Evolutionary conservation across 1,284 basidiomycete species (phyloP).

Genomic region (Cryptococcus amylolentus): DNA sequence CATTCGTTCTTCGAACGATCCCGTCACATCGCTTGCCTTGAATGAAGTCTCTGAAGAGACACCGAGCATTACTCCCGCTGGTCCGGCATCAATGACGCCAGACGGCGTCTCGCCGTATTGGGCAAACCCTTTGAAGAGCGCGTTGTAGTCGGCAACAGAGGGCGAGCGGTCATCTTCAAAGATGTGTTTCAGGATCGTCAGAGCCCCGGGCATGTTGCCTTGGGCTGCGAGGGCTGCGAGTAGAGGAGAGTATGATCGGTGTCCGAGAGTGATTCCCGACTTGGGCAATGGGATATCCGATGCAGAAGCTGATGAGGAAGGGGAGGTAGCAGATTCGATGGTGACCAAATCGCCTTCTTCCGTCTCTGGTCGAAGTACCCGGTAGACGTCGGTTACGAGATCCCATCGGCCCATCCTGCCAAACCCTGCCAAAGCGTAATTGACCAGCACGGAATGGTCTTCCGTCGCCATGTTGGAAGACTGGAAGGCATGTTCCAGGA

Average conservation of each 20-base stretch:
- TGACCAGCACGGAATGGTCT: slow-evolving; percentile 10
- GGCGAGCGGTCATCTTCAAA: slow-evolving; percentile 49
- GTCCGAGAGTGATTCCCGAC: slow-evolving; percentile 56
- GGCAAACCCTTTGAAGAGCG: slow-evolving; percentile 72
- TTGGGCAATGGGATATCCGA: background rate
- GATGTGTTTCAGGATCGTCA: slow-evolving; percentile 69
- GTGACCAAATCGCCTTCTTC: background rate
- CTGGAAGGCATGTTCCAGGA: slow-evolving; percentile 4
- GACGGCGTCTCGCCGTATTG: slow-evolving; percentile 43
- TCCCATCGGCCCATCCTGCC: slow-evolving; percentile 57
- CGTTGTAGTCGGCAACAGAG: slow-evolving; percentile 55
- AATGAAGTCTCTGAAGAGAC: background rate
- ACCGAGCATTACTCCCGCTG: slow-evolving; percentile 6
- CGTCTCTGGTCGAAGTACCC: slow-evolving; percentile 13
- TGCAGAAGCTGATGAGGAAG: background rate
- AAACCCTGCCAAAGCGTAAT: slow-evolving; percentile 65
- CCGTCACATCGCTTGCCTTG: background rate
- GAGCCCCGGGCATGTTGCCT: slow-evolving; percentile 61
- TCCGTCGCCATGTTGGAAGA: background rate
- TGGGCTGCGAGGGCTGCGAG: slow-evolving; percentile 66
- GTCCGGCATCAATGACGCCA: slow-evolving; percentile 3
- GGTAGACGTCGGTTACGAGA: slow-evolving; percentile 61
- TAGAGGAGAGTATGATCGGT: slow-evolving; percentile 64
- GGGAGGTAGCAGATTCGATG: background rate
- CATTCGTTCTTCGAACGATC: slow-evolving; percentile 10